Evolutionary conservation across 75 land plant genomes (phyloP).

Genomic region (Cunninghamia lanceolata): DNA sequence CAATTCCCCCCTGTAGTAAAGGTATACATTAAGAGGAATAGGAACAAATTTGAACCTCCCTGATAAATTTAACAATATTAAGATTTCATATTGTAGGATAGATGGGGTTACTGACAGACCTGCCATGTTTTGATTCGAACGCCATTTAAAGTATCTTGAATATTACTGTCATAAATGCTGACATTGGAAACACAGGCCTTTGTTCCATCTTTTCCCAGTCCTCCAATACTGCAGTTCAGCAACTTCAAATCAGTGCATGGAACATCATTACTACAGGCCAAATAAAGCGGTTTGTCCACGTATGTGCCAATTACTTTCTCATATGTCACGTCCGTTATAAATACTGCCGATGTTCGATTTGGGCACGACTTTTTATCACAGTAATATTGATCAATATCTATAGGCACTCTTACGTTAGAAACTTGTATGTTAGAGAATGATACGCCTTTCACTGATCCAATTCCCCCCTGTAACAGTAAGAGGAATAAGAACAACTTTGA

Average conservation of each 20-base stretch:
- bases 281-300: no score
- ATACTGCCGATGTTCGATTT: slow-evolving; percentile 20
- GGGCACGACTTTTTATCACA: slow-evolving; percentile 49
- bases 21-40: no score
- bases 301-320: slow-evolving; percentile 59
- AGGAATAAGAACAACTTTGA: no score
- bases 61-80: no score
- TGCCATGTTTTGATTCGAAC: slow-evolving; percentile 53
- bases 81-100: no score
- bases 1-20: slow-evolving; percentile 49
- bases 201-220: slow-evolving; percentile 30
- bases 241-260: no score
- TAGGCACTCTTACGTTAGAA: slow-evolving; percentile 14
- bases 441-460: slow-evolving; percentile 42
- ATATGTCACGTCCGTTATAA: slow-evolving; percentile 48
- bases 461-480: slow-evolving; percentile 39
- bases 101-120: background rate
- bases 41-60: no score
- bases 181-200: no score
- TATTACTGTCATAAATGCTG: no score
- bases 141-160: no score
- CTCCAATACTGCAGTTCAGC: background rate
- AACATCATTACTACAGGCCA: no score
- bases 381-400: slow-evolving; percentile 66
- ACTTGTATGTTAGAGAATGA: slow-evolving; percentile 8